Conservation (phyloP, 345 rosid species). For the Cochlearia excelsa region DNA sequence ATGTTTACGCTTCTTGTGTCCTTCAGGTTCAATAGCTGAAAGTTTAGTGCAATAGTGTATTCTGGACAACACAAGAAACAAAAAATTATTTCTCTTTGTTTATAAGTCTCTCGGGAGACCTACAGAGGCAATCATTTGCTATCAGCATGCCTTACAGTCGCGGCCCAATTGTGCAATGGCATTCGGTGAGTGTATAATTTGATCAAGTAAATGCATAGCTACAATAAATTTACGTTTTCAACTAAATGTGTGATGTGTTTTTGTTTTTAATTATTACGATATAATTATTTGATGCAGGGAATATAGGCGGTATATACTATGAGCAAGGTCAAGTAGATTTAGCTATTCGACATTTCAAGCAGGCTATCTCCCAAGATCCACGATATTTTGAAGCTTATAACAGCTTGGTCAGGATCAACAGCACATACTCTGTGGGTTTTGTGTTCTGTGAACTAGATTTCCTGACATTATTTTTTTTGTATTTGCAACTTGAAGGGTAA, state of each 20-base stretch:
- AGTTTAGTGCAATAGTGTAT: conserved; percentile 27
- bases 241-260: conserved; percentile 7
- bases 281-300: conserved; percentile 50
- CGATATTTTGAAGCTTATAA: conserved; percentile 94
- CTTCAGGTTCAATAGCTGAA: conserved; percentile 38
- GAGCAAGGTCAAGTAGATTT: conserved; percentile 84
- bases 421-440: conserved; percentile 6
- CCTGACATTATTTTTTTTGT: conserved; percentile 7
- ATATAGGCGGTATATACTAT: conserved; percentile 81
- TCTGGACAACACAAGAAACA: conserved; percentile 38
- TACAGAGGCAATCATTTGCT: conserved; percentile 88
- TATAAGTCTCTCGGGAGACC: conserved; percentile 88
- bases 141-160: conserved; percentile 82
- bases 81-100: conserved; percentile 40
- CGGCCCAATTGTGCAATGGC: conserved; percentile 82
- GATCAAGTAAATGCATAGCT: conserved; percentile 6
- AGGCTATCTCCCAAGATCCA: conserved; percentile 77
- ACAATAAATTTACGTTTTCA: conserved; percentile 12
- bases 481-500: conserved; percentile 61
- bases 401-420: conserved; percentile 67
- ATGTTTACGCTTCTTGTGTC: conserved; percentile 37
- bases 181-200: conserved; percentile 65
- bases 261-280: conserved; percentile 1
- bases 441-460: conserved; percentile 17
- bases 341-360: conserved; percentile 85